Base-by-base conservation (phyloP, 2,329 filamentous ascomycete genomes). In the Venturia aucupariae region DNA sequence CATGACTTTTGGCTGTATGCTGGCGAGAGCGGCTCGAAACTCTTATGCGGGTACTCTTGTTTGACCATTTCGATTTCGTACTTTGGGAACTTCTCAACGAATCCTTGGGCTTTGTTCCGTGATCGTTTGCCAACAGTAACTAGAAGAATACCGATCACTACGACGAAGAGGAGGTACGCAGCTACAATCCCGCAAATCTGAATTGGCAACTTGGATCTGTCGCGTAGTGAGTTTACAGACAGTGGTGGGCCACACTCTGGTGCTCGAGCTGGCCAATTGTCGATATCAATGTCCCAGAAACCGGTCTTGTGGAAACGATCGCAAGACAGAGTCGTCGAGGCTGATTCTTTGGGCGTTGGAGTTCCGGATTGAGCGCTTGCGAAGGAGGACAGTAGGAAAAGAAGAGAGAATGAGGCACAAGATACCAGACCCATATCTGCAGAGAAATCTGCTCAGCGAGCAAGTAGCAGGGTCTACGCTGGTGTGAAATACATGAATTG, bases 161-260 rank as follows among this genome's bases (percentile, higher is more conserved):
- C 81, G 72, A 95, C 82, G 42, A 86, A 90, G 66, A 90, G 75
- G 65, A 92, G 82, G 84, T 97, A 97, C 66, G 90, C 87, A 67
- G 87, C 91, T 66, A 93, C 82, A 66, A 97, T 89, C 68, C 87
- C 90, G 68, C 89, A 88, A 69, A 97, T 87, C 75, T 97, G 88
- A 66, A 86, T 87, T 22, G 92, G 90, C 27, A 97, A 39, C 38
- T 64, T 59, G 24, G 60, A 27, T 27, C 38, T 78, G 73, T 92
- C 81, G 70, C 85, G 79, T 60, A 85, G 74, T 44, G 86, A 84
- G 69, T 81, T 76, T 64, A 80, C 79, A 48, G 86, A 86, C 55
- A 86, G 73, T 10, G 83, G 78, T 65, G 86, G 83, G 8, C 84
- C 84, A 75, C 86, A 78, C 74, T 85, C 81, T 65, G 84, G 80